Base-by-base conservation (phyloP, 148 eudicot genomes). In the Dysphania ambrosioides region DNA sequence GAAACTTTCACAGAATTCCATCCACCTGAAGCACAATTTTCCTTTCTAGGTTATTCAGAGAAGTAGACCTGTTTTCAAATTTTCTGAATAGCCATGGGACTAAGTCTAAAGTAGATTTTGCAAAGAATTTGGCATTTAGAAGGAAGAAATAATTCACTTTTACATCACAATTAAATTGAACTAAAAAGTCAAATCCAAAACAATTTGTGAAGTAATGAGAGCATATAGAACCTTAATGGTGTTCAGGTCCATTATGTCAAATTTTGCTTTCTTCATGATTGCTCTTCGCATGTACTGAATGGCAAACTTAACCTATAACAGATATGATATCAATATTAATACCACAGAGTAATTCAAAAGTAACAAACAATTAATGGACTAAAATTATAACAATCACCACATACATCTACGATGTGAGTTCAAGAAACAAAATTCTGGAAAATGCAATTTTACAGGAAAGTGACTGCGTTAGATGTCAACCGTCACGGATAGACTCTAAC, bases 271-370 rank as follows among this genome's bases (percentile, higher is more conserved):
- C 75, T 95, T 95, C 77, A 72, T 86, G 75, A 95, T 88, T 34
- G 97, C 97, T 81, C 90, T 92, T 68, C 97, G 83, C 99, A 95
- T 95, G 78, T 87, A 95, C 67, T 95, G 99, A 81, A 95, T 95
- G 36, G 99, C 99, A 85, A 92, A 95, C 83, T 95, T 95, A 67
- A 95, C 91, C 99, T 95, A 65, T 23, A 73, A 73, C 12, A 44
- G 23, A 67, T 40, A 51, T 12, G 23, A 27, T 8, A 38, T 38
- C 21, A 30, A 30, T 21, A 42, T 66, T 72, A 27, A 24, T 51
- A 24, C 27, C 36, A 10, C 31, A n/a, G n/a, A n/a, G n/a, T n/a
- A n/a, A n/a, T n/a, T 8, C 4, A 38, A 38, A 38, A 3, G 4
- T 38, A 38, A 8, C 42, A 38, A 6, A 73, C 13, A 64, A 27